phyloP scores from a whole-genome alignment of 495 filamentous ascomycete genomes.

The Aspergillus nanangensis region DNA sequence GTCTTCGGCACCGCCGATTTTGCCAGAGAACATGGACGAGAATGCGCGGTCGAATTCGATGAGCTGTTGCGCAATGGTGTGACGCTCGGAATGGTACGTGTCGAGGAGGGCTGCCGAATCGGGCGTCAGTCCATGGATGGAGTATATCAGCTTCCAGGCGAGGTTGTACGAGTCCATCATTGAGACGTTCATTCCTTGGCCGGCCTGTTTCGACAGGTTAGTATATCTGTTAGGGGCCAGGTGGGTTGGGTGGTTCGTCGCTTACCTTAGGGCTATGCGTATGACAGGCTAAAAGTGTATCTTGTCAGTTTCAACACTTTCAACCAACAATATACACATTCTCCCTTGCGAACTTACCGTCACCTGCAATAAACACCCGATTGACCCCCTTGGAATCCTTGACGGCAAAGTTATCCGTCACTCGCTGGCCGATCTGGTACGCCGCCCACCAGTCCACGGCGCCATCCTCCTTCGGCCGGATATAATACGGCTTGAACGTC shows the following conservation, averaged over 20 bases:
- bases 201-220: constrained; percentile 48
- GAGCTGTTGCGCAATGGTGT: constrained; percentile 64
- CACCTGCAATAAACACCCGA: constrained; percentile 64
- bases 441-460: constrained; percentile 62
- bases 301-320: constrained; percentile 1
- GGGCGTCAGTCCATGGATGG: constrained; percentile 57
- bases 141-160: constrained; percentile 77
- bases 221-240: neutral
- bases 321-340: neutral
- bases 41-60: constrained; percentile 67
- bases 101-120: constrained; percentile 40
- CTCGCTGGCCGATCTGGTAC: constrained; percentile 67
- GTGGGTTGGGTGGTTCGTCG: neutral
- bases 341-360: constrained; percentile 51
- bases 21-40: constrained; percentile 46
- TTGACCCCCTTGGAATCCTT: constrained; percentile 42
- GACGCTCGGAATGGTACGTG: constrained; percentile 68
- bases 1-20: constrained; percentile 35
- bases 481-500: constrained; percentile 45
- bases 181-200: constrained; percentile 86
- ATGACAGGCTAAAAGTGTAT: constrained; percentile 36
- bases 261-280: constrained; percentile 66
- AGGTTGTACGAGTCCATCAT: constrained; percentile 82
- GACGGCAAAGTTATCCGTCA: constrained; percentile 60
- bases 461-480: constrained; percentile 32